These are phyloP conservation scores for Rachicladosporium sp. DNA, from an alignment of 2,329 filamentous ascomycete genomes.

Conservation along the genomic window DNA sequence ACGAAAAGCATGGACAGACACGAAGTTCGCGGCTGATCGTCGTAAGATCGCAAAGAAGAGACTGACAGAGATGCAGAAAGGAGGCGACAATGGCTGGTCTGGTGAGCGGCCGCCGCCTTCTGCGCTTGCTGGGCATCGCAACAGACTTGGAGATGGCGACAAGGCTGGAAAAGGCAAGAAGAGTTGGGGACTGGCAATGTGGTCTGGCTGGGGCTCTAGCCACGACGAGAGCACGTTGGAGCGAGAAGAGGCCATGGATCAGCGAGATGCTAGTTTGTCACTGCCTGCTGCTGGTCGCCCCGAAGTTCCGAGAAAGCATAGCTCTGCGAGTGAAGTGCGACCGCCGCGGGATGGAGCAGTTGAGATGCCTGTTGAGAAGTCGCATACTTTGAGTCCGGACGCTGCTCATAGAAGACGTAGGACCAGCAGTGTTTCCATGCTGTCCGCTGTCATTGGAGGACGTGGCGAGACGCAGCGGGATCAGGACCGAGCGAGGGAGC, in stretches of 20 bases:
- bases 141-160: conserved; percentile 23
- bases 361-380: too few relatives aligned
- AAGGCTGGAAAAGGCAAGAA: conserved; percentile 41
- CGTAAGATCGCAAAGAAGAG: conserved; percentile 61
- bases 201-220: conserved; percentile 79
- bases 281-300: conserved; percentile 2
- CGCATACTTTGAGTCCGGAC: too few relatives aligned
- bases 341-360: conserved; percentile 8
- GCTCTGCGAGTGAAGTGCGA: conserved; percentile 3
- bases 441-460: too few relatives aligned
- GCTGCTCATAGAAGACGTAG: too few relatives aligned
- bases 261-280: background rate
- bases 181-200: conserved; percentile 60
- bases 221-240: conserved; percentile 70
- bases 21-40: conserved; percentile 56
- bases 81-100: conserved; percentile 56
- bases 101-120: conserved; percentile 74
- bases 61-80: conserved; percentile 57
- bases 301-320: conserved; percentile 4
- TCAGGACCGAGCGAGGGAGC: background rate
- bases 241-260: conserved; percentile 36
- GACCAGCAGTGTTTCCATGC: too few relatives aligned
- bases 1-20: conserved; percentile 59
- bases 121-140: conserved; percentile 43
- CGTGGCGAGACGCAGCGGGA: too few relatives aligned